phyloP scores from a whole-genome alignment of 169 alveolate genomes.

The Sarcocystis neurona region DNA sequence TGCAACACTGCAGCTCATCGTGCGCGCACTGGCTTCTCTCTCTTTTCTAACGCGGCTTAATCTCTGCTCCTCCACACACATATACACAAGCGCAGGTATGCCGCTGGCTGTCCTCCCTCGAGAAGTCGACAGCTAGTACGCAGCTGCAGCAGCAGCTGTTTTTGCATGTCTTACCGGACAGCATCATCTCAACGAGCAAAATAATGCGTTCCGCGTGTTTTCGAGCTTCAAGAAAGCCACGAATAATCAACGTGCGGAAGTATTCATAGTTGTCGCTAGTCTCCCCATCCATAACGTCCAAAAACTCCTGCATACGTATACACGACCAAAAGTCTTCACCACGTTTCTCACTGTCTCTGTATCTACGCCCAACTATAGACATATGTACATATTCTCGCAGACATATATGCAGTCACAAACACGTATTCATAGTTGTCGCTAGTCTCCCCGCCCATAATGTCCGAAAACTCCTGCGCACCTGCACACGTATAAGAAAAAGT shows the following conservation, averaged over 20 bases:
- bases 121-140: not conserved
- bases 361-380: no score
- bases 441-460: slow-evolving; percentile 91
- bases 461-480: slow-evolving; percentile 87
- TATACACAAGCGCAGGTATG: no score
- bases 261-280: slow-evolving; percentile 87
- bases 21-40: no score
- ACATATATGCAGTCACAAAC: no score
- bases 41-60: no score
- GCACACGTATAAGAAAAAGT: no score
- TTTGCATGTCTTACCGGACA: slow-evolving; percentile 69
- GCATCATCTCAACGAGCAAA: slow-evolving; percentile 88
- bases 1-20: no score
- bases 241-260: slow-evolving; percentile 82
- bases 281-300: slow-evolving; percentile 94
- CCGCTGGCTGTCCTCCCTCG: no score
- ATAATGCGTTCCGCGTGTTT: slow-evolving; percentile 87
- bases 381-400: no score
- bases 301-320: slow-evolving; percentile 84
- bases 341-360: no score
- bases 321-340: no score
- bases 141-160: not conserved
- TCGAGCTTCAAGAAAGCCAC: slow-evolving; percentile 87
- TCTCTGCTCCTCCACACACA: no score
- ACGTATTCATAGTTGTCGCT: slow-evolving; percentile 89